A percentile compares a stretch with the other conserved stretches of the same genome.
phyloP scores from a whole-genome alignment of 2,329 filamentous ascomycete genomes.

The Aspergillus puulaauensis region DNA sequence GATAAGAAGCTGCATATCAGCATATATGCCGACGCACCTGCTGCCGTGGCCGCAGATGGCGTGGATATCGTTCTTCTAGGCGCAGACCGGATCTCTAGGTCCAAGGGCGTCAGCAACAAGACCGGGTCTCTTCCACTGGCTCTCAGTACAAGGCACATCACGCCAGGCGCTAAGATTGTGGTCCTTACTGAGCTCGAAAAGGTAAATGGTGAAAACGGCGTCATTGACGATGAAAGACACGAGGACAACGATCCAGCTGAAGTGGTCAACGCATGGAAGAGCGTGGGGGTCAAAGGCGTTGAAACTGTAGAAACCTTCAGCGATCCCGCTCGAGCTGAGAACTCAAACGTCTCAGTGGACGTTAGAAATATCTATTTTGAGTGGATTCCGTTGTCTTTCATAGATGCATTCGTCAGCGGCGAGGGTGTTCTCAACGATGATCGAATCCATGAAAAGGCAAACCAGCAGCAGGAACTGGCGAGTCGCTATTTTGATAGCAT shows the following conservation, averaged over 20 bases:
- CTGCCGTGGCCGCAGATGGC: conserved; percentile 52
- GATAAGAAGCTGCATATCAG: conserved; percentile 41
- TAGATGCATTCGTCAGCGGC: conserved; percentile 59
- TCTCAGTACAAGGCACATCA: conserved; percentile 53
- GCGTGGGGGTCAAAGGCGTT: conserved; percentile 22
- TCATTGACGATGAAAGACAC: conserved; percentile 47
- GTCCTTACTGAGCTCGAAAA: conserved; percentile 63
- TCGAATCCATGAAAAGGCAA: conserved; percentile 25
- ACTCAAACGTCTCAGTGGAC: conserved; percentile 23
- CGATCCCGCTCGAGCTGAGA: conserved; percentile 2
- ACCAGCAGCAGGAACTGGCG: conserved; percentile 18
- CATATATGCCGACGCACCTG: conserved; percentile 61
- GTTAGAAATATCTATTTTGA: conserved; percentile 58
- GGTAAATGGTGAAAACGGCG: conserved; percentile 50
- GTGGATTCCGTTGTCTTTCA: conserved; percentile 54
- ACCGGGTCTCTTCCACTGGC: conserved; percentile 62
- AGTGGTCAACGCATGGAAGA: conserved; percentile 50
- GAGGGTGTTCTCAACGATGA: conserved; percentile 41
- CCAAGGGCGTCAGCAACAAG: conserved; percentile 66
- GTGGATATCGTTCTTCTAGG: conserved; percentile 63
- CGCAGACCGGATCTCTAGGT: conserved; percentile 60
- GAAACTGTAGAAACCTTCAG: conserved; percentile 20
- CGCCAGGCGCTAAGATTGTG: conserved; percentile 50
- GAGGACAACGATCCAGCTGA: conserved; percentile 58
- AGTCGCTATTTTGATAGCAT: conserved; percentile 22